Evolutionary conservation across 164 flowering plant species (phyloP), one percentile per base, ranked within the genome.

Genomic region (Tetrastigma voinierianum): DNA sequence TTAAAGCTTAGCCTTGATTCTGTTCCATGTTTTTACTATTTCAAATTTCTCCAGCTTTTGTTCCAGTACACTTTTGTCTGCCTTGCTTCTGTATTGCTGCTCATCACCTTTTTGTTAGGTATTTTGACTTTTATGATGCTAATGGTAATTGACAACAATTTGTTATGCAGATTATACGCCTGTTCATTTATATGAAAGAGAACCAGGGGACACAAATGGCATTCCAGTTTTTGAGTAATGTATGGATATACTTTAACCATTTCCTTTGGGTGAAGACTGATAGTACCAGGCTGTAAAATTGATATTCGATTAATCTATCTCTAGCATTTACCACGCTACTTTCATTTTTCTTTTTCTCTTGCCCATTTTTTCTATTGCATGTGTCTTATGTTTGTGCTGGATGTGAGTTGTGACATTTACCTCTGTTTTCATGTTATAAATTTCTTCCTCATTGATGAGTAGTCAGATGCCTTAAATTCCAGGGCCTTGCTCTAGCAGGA

Each of bases 171-270:
- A 83, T 91, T 54, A 90, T 89, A 71, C 90, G 89, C 1, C 88
- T 96, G 53, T 96, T 93, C 76, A 67, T 78, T 40, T 84, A 86
- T 71, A 80, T 91, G 43, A 77, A 88, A 81, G 96, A 91, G 79
- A 83, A 82, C 63, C 76, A 90, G 72, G 99, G 95, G 64, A 71
- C 70, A 21, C 85, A 48, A 49, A 76, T 75, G 62, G 98, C 98
- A 57, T 93, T 89, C 72, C 85, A 87, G 72, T 96, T 91, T 76
- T 65, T 96, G 80, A 83, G 87, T 81, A 88, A 86, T 80, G 97
- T 95, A 87, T 57, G 93, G 3, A 17, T 46, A 32, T 57, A 20
- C 49, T 61, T 56, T 15, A 4, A 11, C 44, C 19, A 24, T n/a
- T 58, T 43, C 11, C 32, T 62, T 32, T 32, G 40, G 7, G 40